Evolutionary conservation across 345 rosid species (phyloP), one percentile per base, ranked within the genome.

Genomic region (Lepidium africanum): DNA sequence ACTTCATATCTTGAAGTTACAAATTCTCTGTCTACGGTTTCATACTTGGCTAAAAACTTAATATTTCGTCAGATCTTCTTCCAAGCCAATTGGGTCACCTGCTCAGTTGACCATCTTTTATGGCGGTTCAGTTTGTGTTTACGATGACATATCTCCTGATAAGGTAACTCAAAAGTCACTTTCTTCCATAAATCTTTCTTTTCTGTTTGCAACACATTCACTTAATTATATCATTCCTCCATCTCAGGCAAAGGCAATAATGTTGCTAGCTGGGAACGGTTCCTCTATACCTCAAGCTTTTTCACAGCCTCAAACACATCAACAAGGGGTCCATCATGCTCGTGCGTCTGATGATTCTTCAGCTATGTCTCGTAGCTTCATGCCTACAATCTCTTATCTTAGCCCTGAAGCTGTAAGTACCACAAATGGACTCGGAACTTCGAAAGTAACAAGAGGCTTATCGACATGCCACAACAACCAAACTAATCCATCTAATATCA

Each of bases 61-160:
- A 62, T 57, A 62, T 10, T 71, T 63, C 46, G 59, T 56, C 52
- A 88, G 95, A 75, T 74, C 73, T 52, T 77, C 76, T 43, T 52
- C 84, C 52, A 82, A 78, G 73, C 57, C 89, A 50, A 56, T 71
- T 47, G 81, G 62, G 0, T 71, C 81, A 57, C 84, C 88, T 43
- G 84, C 89, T 55, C 90, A 82, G 49, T 58, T 89, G 78, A 89
- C 92, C 17, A 81, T 89, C 72, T 89, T 89, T 48, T 89, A 89
- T 61, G 83, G 79, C 19, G 92, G 96, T 69, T 78, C 85, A 9
- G 92, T 89, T 48, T 80, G 84, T 32, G 89, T 89, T 27, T 89
- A 81, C 63, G 87, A 87, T 67, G 85, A 83, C 54, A 79, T 89
- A 38, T 78, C 85, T 39, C 88, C 87, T 9, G 89, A 86, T 23